A percentile compares a stretch with the other conserved stretches of the same genome.
Conservation (phyloP, 768 basidiomycete genomes). For the Hygrocybe punicea region DNA sequence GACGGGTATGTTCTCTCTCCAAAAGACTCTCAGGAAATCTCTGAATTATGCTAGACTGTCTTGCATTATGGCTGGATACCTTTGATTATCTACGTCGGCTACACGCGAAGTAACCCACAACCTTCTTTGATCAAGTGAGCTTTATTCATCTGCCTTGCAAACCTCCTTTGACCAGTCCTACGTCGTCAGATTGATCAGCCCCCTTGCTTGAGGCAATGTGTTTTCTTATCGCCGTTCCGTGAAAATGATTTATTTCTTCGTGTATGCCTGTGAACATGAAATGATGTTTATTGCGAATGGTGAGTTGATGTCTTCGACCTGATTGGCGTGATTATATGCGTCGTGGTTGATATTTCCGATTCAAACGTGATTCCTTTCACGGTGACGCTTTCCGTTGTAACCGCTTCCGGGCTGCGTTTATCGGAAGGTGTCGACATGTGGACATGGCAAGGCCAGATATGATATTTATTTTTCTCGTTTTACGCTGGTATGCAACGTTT, state of each 20-base stretch:
- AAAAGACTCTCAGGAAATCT: background rate
- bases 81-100: constrained; percentile 92
- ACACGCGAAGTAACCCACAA: constrained; percentile 87
- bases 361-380: constrained; percentile 12
- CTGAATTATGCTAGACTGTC: constrained; percentile 56
- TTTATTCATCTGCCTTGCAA: background rate
- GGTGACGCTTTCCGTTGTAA: constrained; percentile 39
- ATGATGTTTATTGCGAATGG: background rate
- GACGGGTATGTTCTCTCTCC: constrained; percentile 56
- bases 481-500: background rate
- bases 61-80: constrained; percentile 97
- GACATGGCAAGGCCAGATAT: constrained; percentile 89
- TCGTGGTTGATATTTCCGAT: constrained; percentile 56
- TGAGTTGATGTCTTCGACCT: constrained; percentile 8
- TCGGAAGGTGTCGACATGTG: constrained; percentile 40
- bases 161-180: constrained; percentile 10
- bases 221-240: constrained; percentile 13
- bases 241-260: constrained; percentile 9
- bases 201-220: constrained; percentile 64
- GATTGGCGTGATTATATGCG: constrained; percentile 57
- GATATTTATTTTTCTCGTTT: constrained; percentile 40
- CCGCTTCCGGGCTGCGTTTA: constrained; percentile 52
- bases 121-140: constrained; percentile 94
- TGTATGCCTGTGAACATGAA: background rate
- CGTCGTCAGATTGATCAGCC: constrained; percentile 76